Base-by-base conservation (phyloP, 1,284 basidiomycete species). In the Waitea zeae region DNA sequence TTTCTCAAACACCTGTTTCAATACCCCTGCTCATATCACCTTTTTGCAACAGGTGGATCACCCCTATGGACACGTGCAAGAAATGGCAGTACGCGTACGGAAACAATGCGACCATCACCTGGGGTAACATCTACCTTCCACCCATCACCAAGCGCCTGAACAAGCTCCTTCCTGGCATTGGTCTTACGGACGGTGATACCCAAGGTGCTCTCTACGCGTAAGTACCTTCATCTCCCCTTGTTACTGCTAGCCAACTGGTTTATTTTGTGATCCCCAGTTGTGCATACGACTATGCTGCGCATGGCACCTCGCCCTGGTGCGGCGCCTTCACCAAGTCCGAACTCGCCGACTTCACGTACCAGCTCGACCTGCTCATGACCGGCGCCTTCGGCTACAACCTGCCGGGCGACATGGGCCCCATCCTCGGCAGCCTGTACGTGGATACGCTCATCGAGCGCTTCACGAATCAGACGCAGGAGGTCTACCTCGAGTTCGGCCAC, bases 401-500 rank as follows among this genome's bases (percentile, higher is more conserved):
- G 20, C 58, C 55, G 3, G 42, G 48, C 28, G 40, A 46, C 29
- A 57, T 57, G 41, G 62, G 58, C 17, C 52, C 53, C 5, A 40
- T 58, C 14, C 51, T 64, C 30, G 61, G 64, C n/a, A 49, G 54
- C 2, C 47, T 65, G 26, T 62, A 52, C 39, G 46, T 64, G 17
- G 51, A 56, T 38, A 58, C 56, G 42, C 54, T 67, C 26, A 51
- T 64, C n/a, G 52, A 62, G 19, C 52, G 60, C 51, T 52, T 63
- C 37, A 52, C 55, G 14, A 61, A 62, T 41, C 35, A 47, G 14
- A 54, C 52, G 11, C 51, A 46, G 26, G 44, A 50, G 33, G 44
- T 59, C 12, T 58, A 57, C 46, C 47, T 68, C 34, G 59, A 67
- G 45, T 67, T 65, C 42, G 62, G 57, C 2, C 63, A 66, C 41